Evolutionary conservation across 169 alveolate genomes (phyloP), one percentile per base, ranked within the genome.

Genomic region (Sarcocystis neurona): DNA sequence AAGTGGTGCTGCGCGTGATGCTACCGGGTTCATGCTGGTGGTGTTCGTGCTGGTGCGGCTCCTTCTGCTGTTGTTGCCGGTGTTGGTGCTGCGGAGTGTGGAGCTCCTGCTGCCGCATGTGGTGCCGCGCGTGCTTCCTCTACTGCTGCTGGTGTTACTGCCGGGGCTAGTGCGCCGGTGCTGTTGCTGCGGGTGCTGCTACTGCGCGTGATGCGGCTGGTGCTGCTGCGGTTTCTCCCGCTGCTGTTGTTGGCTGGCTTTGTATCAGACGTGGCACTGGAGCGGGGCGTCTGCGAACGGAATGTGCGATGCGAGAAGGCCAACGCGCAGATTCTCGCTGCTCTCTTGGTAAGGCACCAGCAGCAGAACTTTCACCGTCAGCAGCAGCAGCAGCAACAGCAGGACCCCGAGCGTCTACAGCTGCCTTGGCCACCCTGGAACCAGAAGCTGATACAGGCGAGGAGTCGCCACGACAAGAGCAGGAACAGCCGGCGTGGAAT

Each of bases 271-370:
- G 46, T 84, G 53, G 89, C 89, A n/a, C 72, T 84, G 1, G 47
- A 74, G 84, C 79, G 89, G 32, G 89, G 89, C 66, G 89, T 68
- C 56, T 58, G 63, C 12, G 89, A 84, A 34, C 46, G 53, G 70
- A 84, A 84, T 20, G 75, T 48, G 68, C 89, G 89, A 15, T 50
- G 89, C 82, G 84, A 84, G 32, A 82, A 80, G 41, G 89, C 89
- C 53, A 84, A 84, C 58, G 89, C 74, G 79, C 89, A 84, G 70
- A 48, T 84, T 37, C 66, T 84, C 20, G 66, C 48, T 23, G 47
- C 46, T 1, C 74, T 84, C 60, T 66, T 66, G 89, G 89, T 84
- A 56, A 27, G 46, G 18, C 58, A 56, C 30, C 60, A n/a, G n/a
- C n/a, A n/a, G n/a, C n/a, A n/a, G n/a, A n/a, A n/a, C n/a, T n/a